phyloP scores from a whole-genome alignment of 1,284 basidiomycete species.

The Wallemia ichthyophaga region DNA sequence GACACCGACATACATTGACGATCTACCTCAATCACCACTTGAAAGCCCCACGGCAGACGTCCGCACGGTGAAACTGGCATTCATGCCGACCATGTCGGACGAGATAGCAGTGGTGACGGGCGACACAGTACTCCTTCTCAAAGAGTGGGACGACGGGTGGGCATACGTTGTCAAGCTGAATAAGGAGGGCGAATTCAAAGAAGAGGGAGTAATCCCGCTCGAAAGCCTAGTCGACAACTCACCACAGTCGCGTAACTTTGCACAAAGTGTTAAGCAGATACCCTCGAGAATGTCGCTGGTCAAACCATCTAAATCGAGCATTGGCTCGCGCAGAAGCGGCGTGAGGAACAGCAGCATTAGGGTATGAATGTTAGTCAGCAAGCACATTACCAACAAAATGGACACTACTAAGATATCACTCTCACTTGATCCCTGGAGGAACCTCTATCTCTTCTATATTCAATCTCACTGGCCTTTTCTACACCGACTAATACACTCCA shows the following conservation, averaged over 20 bases:
- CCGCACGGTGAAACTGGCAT: neutral
- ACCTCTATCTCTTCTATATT: neutral
- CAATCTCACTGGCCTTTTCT: neutral
- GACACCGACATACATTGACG: neutral
- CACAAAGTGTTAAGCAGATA: neutral
- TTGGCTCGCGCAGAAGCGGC: neutral
- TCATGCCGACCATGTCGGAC: neutral
- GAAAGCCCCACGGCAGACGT: neutral
- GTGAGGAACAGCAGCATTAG: neutral
- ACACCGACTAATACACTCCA: neutral
- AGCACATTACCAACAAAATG: neutral
- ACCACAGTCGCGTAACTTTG: neutral
- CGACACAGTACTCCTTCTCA: neutral
- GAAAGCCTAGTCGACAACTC: neutral
- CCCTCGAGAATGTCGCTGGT: neutral
- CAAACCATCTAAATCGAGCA: neutral
- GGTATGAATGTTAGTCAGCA: neutral
- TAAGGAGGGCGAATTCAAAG: neutral
- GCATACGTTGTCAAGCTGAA: neutral
- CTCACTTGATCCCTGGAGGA: neutral
- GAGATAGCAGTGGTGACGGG: neutral
- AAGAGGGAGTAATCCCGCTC: neutral
- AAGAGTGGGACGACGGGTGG: neutral
- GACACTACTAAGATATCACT: neutral
- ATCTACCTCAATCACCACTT: neutral